These are phyloP conservation scores for Heimioporus sp. DNA, from an alignment of 768 basidiomycete genomes.

Conservation along the genomic window DNA sequence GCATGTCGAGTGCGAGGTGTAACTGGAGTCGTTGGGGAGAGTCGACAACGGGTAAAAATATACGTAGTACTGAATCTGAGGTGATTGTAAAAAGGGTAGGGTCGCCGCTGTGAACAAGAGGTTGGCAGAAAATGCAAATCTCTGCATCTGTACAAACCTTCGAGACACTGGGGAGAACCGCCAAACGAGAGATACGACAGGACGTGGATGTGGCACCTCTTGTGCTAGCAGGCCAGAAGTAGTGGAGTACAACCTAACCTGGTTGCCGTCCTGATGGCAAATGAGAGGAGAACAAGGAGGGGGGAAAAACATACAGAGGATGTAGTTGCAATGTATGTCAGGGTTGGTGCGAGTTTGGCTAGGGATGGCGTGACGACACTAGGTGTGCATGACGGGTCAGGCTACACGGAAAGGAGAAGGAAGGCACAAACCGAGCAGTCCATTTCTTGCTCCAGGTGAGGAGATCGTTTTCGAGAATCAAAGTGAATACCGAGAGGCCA, in stretches of 20 bases:
- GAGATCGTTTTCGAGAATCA: slow-evolving; percentile 78
- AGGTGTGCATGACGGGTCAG: slow-evolving; percentile 22
- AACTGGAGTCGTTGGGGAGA: slow-evolving; percentile 82
- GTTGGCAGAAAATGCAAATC: slow-evolving; percentile 1
- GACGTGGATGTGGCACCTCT: slow-evolving; percentile 68
- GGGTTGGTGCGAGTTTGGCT: slow-evolving; percentile 69
- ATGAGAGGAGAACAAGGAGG: slow-evolving; percentile 7
- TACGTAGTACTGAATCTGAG: slow-evolving; percentile 74
- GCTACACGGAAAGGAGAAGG: slow-evolving; percentile 4
- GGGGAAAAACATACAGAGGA: slow-evolving; percentile 45
- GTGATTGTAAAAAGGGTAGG: slow-evolving; percentile 82
- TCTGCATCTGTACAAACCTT: slow-evolving; percentile 41
- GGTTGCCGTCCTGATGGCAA: slow-evolving; percentile 47
- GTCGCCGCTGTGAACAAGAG: slow-evolving; percentile 53
- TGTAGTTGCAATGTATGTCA: slow-evolving; percentile 69
- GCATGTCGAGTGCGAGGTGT: slow-evolving; percentile 73
- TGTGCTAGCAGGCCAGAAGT: slow-evolving; percentile 71
- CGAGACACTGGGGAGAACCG: slow-evolving; percentile 65
- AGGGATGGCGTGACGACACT: slow-evolving; percentile 49
- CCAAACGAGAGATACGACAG: slow-evolving; percentile 70
- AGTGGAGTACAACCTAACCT: slow-evolving; percentile 67
- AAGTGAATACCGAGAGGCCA: slow-evolving; percentile 69
- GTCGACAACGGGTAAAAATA: slow-evolving; percentile 88
- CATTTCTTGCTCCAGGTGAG: slow-evolving; percentile 84
- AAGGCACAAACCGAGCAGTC: slow-evolving; percentile 51